These are phyloP conservation scores for Toxoplasma gondii DNA, from an alignment of 169 alveolate species.

Conservation along the genomic window DNA sequence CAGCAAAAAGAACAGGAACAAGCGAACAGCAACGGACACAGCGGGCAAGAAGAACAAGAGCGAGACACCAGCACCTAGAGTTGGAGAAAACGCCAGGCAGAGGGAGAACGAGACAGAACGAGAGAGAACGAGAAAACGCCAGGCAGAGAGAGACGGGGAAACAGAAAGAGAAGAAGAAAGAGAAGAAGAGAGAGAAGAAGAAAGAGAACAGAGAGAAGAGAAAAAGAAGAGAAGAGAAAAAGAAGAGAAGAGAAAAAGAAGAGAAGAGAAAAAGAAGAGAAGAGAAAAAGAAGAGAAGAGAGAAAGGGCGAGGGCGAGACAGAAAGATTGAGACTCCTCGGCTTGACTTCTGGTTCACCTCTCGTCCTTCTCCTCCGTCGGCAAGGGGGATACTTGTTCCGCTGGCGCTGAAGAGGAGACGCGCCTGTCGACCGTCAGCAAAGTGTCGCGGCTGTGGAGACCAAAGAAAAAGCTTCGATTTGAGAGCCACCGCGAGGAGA, in stretches of 20 bases:
- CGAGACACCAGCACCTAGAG: too few species aligned
- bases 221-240: not conserved
- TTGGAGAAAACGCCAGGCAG: too few species aligned
- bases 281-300: not conserved
- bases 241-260: not conserved
- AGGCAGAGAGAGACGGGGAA: too few species aligned
- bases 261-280: not conserved
- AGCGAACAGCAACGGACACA: too few species aligned
- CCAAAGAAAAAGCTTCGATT: conserved; percentile 92
- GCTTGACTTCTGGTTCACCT: not conserved
- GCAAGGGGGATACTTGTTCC: not conserved
- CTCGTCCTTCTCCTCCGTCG: not conserved
- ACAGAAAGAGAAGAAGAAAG: too few species aligned
- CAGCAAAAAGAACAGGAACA: not conserved
- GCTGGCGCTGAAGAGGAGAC: conserved; percentile 32
- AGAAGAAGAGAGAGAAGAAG: not conserved
- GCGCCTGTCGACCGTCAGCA: not conserved
- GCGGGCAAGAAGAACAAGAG: too few species aligned
- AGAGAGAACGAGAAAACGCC: too few species aligned
- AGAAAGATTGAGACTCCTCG: not conserved
- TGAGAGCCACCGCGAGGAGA: conserved; percentile 91
- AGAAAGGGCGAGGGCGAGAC: not conserved
- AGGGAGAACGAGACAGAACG: too few species aligned
- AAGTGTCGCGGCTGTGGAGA: not conserved
- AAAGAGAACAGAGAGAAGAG: not conserved